A percentile compares a stretch with the other conserved stretches of the same genome.
These are phyloP conservation scores for Globisporangium perplexum DNA, from an alignment of 352 stramenopile genomes.

Conservation along the genomic window DNA sequence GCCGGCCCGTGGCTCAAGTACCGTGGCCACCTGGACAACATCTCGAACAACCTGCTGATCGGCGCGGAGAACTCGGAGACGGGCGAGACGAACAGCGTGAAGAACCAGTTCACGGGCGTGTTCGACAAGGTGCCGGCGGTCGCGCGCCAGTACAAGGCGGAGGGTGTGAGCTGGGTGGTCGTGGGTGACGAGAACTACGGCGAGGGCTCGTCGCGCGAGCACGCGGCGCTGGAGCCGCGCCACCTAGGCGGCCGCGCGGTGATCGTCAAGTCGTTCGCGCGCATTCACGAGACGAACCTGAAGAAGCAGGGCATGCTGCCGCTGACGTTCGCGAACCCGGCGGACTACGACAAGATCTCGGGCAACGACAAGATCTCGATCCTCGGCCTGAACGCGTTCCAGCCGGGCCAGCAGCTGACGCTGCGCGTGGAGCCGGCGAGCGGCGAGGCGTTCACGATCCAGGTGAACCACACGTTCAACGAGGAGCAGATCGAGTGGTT, in stretches of 20 bases:
- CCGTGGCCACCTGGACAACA: slow-evolving; percentile 93
- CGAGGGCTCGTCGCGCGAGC: slow-evolving; percentile 90
- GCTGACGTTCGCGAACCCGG: slow-evolving; percentile 89
- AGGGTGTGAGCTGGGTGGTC: slow-evolving; percentile 88
- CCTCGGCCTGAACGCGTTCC: slow-evolving; percentile 78
- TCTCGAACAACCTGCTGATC: slow-evolving; percentile 94
- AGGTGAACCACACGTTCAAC: slow-evolving; percentile 94
- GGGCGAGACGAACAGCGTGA: slow-evolving; percentile 88
- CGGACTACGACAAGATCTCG: slow-evolving; percentile 91
- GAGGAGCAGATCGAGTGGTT: slow-evolving; percentile 95
- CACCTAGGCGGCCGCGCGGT: slow-evolving; percentile 89
- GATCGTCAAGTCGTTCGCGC: slow-evolving; percentile 92
- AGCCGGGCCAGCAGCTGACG: slow-evolving; percentile 83
- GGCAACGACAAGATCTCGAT: slow-evolving; percentile 92
- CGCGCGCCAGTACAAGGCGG: slow-evolving; percentile 89
- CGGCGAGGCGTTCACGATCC: slow-evolving; percentile 80
- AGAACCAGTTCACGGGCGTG: slow-evolving; percentile 87
- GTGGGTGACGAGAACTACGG: slow-evolving; percentile 94
- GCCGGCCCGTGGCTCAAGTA: slow-evolving; percentile 93
- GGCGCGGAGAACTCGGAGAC: slow-evolving; percentile 91
- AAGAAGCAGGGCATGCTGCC: slow-evolving; percentile 96
- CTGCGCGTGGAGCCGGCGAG: slow-evolving; percentile 69
- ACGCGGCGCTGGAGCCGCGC: slow-evolving; percentile 89
- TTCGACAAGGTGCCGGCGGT: slow-evolving; percentile 89
- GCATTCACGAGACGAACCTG: slow-evolving; percentile 95